A percentile compares a stretch with the other conserved stretches of the same genome.
Evolutionary conservation across 2,329 filamentous ascomycete species (phyloP).

Genomic region (Penicillium fuscoglaucum): DNA sequence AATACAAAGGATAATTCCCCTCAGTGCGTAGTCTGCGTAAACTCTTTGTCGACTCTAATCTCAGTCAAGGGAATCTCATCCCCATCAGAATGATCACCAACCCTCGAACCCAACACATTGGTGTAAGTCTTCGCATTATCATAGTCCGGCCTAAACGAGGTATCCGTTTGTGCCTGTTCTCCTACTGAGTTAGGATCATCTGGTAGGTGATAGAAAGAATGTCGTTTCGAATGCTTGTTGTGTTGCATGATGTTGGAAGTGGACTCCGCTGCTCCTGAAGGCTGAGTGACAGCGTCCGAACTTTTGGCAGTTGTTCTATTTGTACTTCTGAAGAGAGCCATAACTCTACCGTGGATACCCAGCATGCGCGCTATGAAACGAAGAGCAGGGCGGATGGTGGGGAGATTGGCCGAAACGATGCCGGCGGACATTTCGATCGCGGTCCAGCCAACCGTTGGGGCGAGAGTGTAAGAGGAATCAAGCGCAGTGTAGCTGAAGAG

Average conservation of each 20-base stretch:
- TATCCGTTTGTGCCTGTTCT: not conserved
- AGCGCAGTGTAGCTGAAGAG: not conserved
- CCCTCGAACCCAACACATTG: not conserved
- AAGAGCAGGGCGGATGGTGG: slow-evolving; percentile 29
- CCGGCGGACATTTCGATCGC: slow-evolving; percentile 33
- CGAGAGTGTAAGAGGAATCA: slow-evolving; percentile 30
- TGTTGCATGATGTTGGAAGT: not conserved
- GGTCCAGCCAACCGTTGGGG: slow-evolving; percentile 32
- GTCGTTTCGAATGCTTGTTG: not conserved
- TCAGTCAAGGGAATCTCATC: not conserved
- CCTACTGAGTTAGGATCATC: not conserved
- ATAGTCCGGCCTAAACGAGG: not conserved
- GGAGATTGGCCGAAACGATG: slow-evolving; percentile 31
- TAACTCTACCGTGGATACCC: not conserved
- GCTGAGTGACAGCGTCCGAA: not conserved
- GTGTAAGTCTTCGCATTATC: not conserved
- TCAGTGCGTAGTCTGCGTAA: not conserved
- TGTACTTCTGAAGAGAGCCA: not conserved
- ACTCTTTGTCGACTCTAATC: not conserved
- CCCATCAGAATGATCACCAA: not conserved
- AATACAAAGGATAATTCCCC: not conserved
- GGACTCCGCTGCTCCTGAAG: not conserved
- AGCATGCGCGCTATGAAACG: slow-evolving; percentile 19
- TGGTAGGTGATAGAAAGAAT: not conserved
- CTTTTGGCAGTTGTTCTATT: not conserved